Evolutionary conservation across 495 filamentous ascomycete species (phyloP).

Genomic region (Cercophora samala): DNA sequence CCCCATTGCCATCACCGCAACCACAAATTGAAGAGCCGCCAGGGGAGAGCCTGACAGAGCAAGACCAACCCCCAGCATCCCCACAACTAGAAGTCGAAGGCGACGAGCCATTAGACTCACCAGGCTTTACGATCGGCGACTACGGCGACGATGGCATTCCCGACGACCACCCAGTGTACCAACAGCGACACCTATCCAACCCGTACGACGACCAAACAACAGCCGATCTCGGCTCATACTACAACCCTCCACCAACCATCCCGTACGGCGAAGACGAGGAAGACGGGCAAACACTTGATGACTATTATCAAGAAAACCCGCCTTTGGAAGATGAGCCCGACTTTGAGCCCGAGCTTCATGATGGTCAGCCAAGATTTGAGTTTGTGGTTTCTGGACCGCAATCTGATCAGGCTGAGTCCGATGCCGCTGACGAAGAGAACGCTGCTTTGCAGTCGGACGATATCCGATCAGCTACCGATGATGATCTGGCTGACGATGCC

Average conservation of each 20-base stretch:
- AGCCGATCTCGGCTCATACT: conserved; percentile 18
- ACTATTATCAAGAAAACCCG: background rate
- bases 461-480: background rate
- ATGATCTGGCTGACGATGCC: background rate
- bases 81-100: conserved; percentile 5
- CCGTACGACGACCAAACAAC: background rate
- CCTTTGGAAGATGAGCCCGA: background rate
- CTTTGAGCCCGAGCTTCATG: background rate
- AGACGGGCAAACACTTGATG: background rate
- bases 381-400: background rate
- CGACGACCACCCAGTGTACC: background rate
- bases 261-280: conserved; percentile 5
- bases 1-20: background rate
- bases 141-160: conserved; percentile 6
- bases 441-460: background rate
- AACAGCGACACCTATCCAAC: background rate
- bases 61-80: background rate
- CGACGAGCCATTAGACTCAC: conserved; percentile 1
- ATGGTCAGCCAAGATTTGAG: background rate
- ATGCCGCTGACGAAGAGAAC: background rate
- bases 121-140: conserved; percentile 15
- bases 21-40: background rate
- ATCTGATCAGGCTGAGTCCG: too few species aligned
- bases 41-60: background rate
- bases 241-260: conserved; percentile 3